Percentiles rank a stretch among this genome's conserved stretches.
Evolutionary conservation across 2,329 filamentous ascomycete genomes (phyloP).

Genomic region (Dactylellina haptotyla): DNA sequence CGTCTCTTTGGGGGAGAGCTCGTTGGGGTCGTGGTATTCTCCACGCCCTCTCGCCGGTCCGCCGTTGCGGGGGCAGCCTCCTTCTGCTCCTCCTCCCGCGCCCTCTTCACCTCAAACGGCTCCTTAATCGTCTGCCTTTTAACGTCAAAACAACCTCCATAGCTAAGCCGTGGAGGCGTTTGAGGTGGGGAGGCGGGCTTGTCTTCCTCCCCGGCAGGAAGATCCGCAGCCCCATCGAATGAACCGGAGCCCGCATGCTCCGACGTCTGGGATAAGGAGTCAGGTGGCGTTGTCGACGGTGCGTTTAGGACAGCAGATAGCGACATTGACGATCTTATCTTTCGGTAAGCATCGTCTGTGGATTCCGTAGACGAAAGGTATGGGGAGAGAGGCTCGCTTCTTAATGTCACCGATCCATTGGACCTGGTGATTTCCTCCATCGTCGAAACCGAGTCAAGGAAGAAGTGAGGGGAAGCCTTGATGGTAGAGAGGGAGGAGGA

Average conservation of each 20-base stretch:
- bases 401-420: slow-evolving; percentile 8
- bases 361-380: slow-evolving; percentile 5
- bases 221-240: slow-evolving; percentile 13
- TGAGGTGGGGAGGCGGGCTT: slow-evolving; percentile 31
- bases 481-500: slow-evolving; percentile 3
- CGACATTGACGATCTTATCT: slow-evolving; percentile 47
- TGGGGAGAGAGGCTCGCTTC: slow-evolving; percentile 4
- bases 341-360: slow-evolving; percentile 23
- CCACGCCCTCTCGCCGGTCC: background rate
- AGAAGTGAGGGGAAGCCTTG: slow-evolving; percentile 29
- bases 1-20: slow-evolving; percentile 9
- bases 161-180: slow-evolving; percentile 29
- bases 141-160: slow-evolving; percentile 20
- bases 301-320: slow-evolving; percentile 42
- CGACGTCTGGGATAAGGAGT: slow-evolving; percentile 45
- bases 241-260: background rate
- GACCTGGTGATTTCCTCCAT: slow-evolving; percentile 43
- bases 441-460: slow-evolving; percentile 30
- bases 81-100: slow-evolving; percentile 4
- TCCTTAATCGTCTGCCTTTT: slow-evolving; percentile 14
- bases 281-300: slow-evolving; percentile 29
- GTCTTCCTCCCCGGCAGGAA: background rate
- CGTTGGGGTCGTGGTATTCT: background rate
- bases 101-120: slow-evolving; percentile 24
- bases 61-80: background rate